These are phyloP conservation scores for Gaillardinia entomophila DNA, from an alignment of 805 yeast genomes.

Conservation along the genomic window DNA sequence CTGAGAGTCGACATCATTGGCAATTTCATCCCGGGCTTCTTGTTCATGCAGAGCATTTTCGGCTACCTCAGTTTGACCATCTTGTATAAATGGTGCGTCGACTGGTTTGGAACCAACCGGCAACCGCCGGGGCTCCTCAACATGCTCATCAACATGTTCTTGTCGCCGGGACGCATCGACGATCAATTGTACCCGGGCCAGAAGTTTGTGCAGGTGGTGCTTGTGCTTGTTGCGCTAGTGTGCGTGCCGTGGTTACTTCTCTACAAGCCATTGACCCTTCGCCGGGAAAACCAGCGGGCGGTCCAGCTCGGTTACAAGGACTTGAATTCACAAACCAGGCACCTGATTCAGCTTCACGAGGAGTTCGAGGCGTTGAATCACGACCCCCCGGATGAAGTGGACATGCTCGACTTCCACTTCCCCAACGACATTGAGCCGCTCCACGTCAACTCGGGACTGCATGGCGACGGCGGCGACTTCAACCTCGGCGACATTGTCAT, in stretches of 20 bases:
- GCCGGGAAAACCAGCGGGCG: constrained; percentile 49
- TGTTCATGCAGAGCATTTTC: constrained; percentile 94
- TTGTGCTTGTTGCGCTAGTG: constrained; percentile 69
- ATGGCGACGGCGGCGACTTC: constrained; percentile 51
- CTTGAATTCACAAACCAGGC: constrained; percentile 23
- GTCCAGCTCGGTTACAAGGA: constrained; percentile 36
- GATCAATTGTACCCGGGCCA: constrained; percentile 82
- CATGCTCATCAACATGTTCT: constrained; percentile 93
- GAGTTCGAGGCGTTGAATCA: constrained; percentile 19
- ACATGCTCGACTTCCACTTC: constrained; percentile 15
- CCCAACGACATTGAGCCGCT: constrained; percentile 36
- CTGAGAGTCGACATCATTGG: constrained; percentile 80
- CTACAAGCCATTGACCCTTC: constrained; percentile 72
- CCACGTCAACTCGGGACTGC: constrained; percentile 24
- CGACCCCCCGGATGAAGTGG: constrained; percentile 16
- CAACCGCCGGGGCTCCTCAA: constrained; percentile 92
- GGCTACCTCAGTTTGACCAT: constrained; percentile 86
- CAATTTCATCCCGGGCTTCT: constrained; percentile 87
- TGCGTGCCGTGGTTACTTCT: constrained; percentile 92
- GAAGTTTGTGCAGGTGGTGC: constrained; percentile 61
- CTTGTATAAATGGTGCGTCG: constrained; percentile 89
- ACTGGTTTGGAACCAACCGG: constrained; percentile 73
- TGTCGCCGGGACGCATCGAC: constrained; percentile 84
- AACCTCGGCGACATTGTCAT: constrained; percentile 92
- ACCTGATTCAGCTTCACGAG: constrained; percentile 28